Evolutionary conservation across 179 eudicot species (phyloP).

Genomic region (Drosera spatulata): DNA sequence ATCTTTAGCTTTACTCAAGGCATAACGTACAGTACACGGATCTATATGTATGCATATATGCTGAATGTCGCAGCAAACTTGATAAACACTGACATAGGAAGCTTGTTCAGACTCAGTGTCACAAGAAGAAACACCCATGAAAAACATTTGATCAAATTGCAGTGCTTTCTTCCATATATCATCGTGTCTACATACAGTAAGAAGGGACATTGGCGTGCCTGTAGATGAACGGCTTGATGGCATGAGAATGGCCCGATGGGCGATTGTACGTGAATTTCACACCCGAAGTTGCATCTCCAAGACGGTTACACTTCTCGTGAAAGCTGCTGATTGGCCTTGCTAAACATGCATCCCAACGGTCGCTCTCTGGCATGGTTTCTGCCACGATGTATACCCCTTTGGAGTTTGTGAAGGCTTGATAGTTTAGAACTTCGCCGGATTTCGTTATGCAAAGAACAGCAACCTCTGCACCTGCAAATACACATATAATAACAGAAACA

Average conservation of each 20-base stretch:
- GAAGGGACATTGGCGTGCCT: conserved; percentile 37
- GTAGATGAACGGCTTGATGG: conserved; percentile 80
- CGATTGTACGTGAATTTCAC: conserved; percentile 74
- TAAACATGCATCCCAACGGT: conserved; percentile 89
- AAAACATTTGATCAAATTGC: not conserved
- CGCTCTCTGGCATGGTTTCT: conserved; percentile 95
- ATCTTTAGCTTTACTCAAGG: too few species aligned
- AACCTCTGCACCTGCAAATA: conserved; percentile 80
- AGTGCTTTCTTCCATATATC: not conserved
- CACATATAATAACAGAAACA: not conserved
- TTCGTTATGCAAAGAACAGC: conserved; percentile 97
- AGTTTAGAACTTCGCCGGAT: conserved; percentile 90
- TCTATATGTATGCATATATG: too few species aligned
- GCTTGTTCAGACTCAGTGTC: too few species aligned
- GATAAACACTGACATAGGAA: too few species aligned
- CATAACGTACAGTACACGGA: too few species aligned
- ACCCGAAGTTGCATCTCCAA: conserved; percentile 49
- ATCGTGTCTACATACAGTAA: conserved; percentile 38
- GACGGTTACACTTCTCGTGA: conserved; percentile 64
- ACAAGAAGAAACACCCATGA: too few species aligned
- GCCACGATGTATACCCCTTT: conserved; percentile 87
- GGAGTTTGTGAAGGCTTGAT: conserved; percentile 86
- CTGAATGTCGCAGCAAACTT: too few species aligned
- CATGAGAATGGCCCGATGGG: conserved; percentile 67
- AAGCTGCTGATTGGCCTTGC: conserved; percentile 97